phyloP scores from a whole-genome alignment of 2,329 filamentous ascomycete species.

The Monosporascus sp. region DNA sequence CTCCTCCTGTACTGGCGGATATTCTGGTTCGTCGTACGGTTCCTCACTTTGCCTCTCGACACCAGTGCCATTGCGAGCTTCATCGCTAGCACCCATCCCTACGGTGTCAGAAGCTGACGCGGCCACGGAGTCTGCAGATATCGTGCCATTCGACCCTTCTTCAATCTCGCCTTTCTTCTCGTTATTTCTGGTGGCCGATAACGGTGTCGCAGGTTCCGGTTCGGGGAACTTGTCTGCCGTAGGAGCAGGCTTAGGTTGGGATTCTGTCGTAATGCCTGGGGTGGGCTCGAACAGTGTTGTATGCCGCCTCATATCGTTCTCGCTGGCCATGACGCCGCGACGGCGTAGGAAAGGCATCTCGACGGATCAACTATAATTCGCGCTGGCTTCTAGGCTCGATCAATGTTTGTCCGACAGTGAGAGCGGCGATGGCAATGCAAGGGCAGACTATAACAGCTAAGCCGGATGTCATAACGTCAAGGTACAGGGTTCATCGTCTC shows the following conservation, averaged over 20 bases:
- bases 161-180: neutral
- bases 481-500: conserved; percentile 1
- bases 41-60: conserved; percentile 19
- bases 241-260: conserved; percentile 1
- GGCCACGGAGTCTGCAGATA: neutral
- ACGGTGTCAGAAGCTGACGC: conserved; percentile 4
- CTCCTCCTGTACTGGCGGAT: conserved; percentile 50
- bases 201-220: neutral
- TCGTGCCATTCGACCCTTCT: neutral
- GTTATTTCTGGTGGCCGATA: neutral
- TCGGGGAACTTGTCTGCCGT: neutral
- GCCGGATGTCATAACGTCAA: conserved; percentile 23
- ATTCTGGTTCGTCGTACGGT: conserved; percentile 34
- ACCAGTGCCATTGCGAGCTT: conserved; percentile 9
- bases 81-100: conserved; percentile 1
- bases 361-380: conserved; percentile 1
- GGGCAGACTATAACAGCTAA: neutral
- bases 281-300: conserved; percentile 30
- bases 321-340: conserved; percentile 54
- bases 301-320: conserved; percentile 53
- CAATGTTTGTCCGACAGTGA: neutral
- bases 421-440: neutral
- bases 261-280: conserved; percentile 3
- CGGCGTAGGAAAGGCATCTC: conserved; percentile 57
- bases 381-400: too few species aligned